phyloP scores from a whole-genome alignment of 2,329 filamentous ascomycete genomes.

The Ceratocystis variospora region DNA sequence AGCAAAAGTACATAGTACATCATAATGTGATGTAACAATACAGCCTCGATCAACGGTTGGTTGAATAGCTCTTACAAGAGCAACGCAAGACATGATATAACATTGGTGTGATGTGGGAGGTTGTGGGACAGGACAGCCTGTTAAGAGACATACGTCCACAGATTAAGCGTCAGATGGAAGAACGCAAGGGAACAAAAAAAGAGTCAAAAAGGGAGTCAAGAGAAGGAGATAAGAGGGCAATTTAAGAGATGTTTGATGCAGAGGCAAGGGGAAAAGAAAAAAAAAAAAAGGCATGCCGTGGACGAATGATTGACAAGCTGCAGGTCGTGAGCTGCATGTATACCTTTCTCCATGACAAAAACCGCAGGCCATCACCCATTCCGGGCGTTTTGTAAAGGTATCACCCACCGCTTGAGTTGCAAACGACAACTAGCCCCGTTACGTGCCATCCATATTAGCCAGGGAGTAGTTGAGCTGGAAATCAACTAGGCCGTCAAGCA shows the following conservation, averaged over 20 bases:
- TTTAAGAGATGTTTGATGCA: not conserved
- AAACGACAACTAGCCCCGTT: not conserved
- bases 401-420: not conserved
- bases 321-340: not conserved
- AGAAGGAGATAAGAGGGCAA: not conserved
- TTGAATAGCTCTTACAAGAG: not conserved
- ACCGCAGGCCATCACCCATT: not conserved
- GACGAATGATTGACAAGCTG: not conserved
- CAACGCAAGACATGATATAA: not conserved
- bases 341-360: not conserved
- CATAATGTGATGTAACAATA: not conserved
- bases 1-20: not conserved
- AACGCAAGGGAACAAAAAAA: not conserved
- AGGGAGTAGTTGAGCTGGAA: conserved; percentile 54
- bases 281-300: not conserved
- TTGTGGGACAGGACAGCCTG: not conserved
- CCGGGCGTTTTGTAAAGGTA: not conserved
- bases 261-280: not conserved
- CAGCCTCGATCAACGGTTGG: not conserved
- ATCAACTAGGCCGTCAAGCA: conserved; percentile 72
- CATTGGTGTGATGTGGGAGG: not conserved
- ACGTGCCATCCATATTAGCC: conserved; percentile 25
- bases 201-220: not conserved
- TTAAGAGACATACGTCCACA: not conserved
- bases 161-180: not conserved